A percentile compares a stretch with the other conserved stretches of the same genome.
Conservation (phyloP, 1,284 basidiomycete genomes). For the Apiotrichum sp. region DNA sequence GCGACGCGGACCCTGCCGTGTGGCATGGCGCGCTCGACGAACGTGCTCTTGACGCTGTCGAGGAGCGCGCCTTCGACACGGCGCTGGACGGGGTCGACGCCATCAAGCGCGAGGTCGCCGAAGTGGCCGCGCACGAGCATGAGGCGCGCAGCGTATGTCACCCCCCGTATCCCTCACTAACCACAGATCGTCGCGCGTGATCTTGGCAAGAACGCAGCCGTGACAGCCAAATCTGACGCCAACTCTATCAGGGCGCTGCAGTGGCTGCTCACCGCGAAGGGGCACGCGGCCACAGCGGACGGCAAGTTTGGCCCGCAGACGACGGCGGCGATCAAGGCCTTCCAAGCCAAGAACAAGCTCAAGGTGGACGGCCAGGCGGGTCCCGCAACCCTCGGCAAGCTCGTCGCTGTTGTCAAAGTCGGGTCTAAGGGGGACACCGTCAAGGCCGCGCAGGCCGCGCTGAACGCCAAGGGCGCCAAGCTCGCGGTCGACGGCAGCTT, state of each 20-base stretch:
- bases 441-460: constrained; percentile 1
- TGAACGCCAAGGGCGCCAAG: neutral
- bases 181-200: no score
- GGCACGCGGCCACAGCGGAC: neutral
- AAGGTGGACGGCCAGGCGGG: neutral
- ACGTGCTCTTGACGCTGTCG: no score
- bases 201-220: neutral
- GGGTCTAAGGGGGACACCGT: neutral
- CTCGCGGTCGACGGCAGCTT: constrained; percentile 7
- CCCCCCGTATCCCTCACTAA: no score
- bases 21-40: no score
- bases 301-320: constrained; percentile 6
- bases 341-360: neutral
- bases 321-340: neutral
- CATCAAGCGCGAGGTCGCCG: no score
- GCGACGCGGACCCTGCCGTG: no score
- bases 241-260: constrained; percentile 4
- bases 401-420: neutral
- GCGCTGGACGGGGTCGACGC: no score
- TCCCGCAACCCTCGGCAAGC: constrained; percentile 8
- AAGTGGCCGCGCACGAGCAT: no score
- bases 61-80: no score
- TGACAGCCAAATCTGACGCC: neutral
- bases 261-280: constrained; percentile 2
- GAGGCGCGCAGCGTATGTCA: no score